phyloP scores from a whole-genome alignment of 257 asterid species.

The Forsythia suspensa region DNA sequence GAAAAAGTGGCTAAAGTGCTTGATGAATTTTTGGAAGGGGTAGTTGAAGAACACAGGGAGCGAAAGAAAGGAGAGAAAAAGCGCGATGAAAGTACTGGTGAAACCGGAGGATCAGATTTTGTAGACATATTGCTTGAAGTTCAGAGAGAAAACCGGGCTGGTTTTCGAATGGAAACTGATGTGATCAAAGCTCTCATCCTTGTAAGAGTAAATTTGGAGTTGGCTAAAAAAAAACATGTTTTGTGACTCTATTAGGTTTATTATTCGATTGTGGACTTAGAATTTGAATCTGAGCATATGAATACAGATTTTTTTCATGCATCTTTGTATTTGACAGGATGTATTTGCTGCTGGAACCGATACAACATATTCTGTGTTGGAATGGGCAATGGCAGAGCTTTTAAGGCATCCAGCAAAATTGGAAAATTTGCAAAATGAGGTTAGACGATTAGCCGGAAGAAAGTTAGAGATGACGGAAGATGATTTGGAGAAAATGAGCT shows the following conservation, averaged over 20 bases:
- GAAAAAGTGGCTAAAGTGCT: constrained; percentile 34
- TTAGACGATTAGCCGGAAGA: constrained; percentile 20
- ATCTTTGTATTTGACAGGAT: constrained; percentile 28
- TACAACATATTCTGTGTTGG: constrained; percentile 33
- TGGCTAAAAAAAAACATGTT: neutral
- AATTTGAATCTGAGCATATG: neutral
- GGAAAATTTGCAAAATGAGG: constrained; percentile 35
- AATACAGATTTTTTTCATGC: neutral
- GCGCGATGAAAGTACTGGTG: neutral
- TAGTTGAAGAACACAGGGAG: constrained; percentile 34
- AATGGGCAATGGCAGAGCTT: constrained; percentile 59
- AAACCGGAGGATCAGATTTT: constrained; percentile 21
- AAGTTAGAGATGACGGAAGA: constrained; percentile 31
- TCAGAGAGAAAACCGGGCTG: constrained; percentile 12
- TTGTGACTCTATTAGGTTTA: neutral
- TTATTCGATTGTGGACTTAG: neutral
- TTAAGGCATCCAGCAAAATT: constrained; percentile 35
- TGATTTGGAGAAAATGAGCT: constrained; percentile 45
- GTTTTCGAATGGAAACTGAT: constrained; percentile 30
- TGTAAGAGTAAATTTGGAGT: constrained; percentile 22
- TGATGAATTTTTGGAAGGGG: constrained; percentile 44
- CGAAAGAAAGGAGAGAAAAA: neutral
- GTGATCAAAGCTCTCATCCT: constrained; percentile 43
- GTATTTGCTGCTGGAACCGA: constrained; percentile 50
- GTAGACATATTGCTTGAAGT: constrained; percentile 41